Evolutionary conservation across 108 stramenopile genomes (phyloP).

Genomic region (Skeletonema grethae): DNA sequence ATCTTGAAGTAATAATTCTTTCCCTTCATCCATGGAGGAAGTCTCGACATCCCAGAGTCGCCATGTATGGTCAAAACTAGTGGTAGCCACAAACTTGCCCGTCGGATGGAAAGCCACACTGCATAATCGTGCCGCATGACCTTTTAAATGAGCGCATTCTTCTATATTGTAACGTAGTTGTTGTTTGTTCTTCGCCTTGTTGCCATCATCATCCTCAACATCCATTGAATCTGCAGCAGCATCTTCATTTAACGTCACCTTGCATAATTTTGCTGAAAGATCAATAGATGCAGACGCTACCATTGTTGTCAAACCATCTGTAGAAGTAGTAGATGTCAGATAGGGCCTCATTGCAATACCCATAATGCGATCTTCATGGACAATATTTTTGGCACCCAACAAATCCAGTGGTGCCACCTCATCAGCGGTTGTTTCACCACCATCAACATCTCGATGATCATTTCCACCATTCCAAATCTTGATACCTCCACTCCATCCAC

Average conservation of each 20-base stretch:
- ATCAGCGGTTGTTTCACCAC: background rate
- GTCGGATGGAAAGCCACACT: constrained; percentile 93
- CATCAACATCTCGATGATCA: constrained; percentile 20
- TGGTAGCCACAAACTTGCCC: constrained; percentile 88
- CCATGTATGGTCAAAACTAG: constrained; percentile 98
- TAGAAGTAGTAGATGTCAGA: constrained; percentile 29
- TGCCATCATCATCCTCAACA: constrained; percentile 40
- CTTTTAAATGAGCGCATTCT: constrained; percentile 77
- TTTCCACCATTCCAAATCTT: constrained; percentile 90
- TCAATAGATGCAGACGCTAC: constrained; percentile 84
- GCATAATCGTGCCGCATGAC: constrained; percentile 91
- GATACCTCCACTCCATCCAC: constrained; percentile 88
- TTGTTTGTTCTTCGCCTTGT: constrained; percentile 11
- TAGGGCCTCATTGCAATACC: constrained; percentile 66
- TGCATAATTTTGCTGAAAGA: constrained; percentile 81
- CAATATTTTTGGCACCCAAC: constrained; percentile 61
- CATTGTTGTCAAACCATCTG: constrained; percentile 34
- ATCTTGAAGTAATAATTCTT: constrained; percentile 93
- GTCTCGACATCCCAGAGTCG: constrained; percentile 97
- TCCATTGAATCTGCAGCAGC: constrained; percentile 35
- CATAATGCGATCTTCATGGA: constrained; percentile 90
- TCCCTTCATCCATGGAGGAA: constrained; percentile 50
- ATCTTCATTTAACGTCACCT: constrained; percentile 44
- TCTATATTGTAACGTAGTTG: constrained; percentile 39
- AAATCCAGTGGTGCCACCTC: constrained; percentile 57